phyloP scores from a whole-genome alignment of 495 filamentous ascomycete genomes.

The Neurospora sp. region DNA sequence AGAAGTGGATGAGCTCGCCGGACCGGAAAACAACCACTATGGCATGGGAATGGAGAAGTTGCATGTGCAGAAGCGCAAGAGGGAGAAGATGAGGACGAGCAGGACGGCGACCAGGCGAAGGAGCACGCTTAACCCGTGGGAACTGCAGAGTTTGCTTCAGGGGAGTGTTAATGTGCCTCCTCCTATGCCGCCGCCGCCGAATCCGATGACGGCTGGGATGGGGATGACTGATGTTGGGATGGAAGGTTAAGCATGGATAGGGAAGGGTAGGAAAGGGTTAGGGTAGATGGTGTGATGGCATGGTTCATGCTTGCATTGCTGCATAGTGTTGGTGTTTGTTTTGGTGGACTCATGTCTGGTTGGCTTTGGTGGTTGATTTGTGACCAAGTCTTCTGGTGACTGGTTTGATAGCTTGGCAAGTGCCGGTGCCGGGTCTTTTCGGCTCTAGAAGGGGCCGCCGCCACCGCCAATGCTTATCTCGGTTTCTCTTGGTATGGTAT shows the following conservation, averaged over 20 bases:
- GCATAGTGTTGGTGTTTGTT: neutral
- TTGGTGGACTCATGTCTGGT: neutral
- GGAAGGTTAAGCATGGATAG: neutral
- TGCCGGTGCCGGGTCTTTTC: neutral
- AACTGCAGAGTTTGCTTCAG: constrained; percentile 44
- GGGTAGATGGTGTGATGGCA: neutral
- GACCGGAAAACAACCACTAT: neutral
- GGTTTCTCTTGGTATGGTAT: neutral
- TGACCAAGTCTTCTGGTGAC: neutral
- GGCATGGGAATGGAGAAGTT: neutral
- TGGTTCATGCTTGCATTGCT: neutral
- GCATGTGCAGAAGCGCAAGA: constrained; percentile 30
- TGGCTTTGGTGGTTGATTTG: neutral
- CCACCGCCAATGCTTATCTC: neutral
- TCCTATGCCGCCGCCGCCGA: neutral
- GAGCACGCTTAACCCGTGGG: constrained; percentile 64
- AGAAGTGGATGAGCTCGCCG: constrained; percentile 17
- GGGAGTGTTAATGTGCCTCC: constrained; percentile 4
- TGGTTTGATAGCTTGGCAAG: neutral
- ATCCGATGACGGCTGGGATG: neutral
- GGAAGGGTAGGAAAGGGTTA: neutral
- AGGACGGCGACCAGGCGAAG: constrained; percentile 45
- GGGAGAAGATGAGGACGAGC: constrained; percentile 32
- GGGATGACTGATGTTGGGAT: neutral
- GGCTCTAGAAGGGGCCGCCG: neutral